These are phyloP conservation scores for Berberis vulgaris DNA, from an alignment of 164 flowering plant species.

Conservation along the genomic window DNA sequence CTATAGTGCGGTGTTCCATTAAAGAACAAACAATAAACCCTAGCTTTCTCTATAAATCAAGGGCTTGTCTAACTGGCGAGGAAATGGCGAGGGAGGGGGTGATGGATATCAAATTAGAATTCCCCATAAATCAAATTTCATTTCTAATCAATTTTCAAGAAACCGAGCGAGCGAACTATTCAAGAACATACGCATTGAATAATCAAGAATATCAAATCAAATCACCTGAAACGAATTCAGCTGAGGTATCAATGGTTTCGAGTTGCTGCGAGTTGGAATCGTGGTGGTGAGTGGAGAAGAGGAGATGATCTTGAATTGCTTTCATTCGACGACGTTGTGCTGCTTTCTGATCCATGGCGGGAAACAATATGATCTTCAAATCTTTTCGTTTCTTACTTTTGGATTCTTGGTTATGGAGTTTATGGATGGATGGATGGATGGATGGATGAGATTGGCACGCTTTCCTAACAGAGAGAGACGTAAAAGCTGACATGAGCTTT, in stretches of 20 bases:
- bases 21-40: neutral
- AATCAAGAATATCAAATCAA: neutral
- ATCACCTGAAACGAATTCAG: conserved; percentile 27
- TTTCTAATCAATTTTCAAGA: too few species aligned
- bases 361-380: neutral
- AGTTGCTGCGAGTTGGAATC: conserved; percentile 11
- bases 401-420: neutral
- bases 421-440: too few species aligned
- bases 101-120: too few species aligned
- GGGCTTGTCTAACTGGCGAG: too few species aligned
- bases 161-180: too few species aligned
- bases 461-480: neutral
- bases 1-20: neutral
- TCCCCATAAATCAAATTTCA: too few species aligned
- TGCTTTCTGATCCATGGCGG: conserved; percentile 21
- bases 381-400: neutral
- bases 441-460: conserved; percentile 8
- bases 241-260: conserved; percentile 17
- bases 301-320: conserved; percentile 30
- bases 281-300: conserved; percentile 1
- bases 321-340: conserved; percentile 28
- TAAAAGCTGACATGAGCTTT: too few species aligned
- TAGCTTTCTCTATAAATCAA: too few species aligned
- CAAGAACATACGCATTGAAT: neutral
- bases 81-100: too few species aligned